Conservation (phyloP, 805 yeast species). For the Torulaspora franciscae region DNA sequence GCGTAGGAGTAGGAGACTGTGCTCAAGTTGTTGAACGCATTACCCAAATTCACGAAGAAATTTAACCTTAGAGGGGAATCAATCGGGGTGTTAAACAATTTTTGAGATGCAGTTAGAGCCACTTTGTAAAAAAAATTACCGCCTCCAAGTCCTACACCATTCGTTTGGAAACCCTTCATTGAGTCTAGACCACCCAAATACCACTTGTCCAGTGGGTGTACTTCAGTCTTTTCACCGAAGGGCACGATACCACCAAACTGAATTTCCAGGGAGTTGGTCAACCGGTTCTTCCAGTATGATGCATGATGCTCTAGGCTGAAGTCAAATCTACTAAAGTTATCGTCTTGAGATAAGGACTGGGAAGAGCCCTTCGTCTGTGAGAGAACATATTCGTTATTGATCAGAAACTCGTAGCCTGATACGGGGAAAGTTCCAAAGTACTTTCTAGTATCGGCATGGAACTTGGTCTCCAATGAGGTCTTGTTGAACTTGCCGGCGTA, state of each 20-base stretch:
- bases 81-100: conserved; percentile 46
- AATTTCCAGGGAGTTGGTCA: conserved; percentile 46
- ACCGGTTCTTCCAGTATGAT: conserved; percentile 41
- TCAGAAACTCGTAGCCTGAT: conserved; percentile 40
- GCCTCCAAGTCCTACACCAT: conserved; percentile 57
- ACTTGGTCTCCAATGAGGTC: conserved; percentile 42
- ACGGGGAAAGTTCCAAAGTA: conserved; percentile 42
- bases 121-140: conserved; percentile 50
- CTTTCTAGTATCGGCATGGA: conserved; percentile 42
- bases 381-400: conserved; percentile 46
- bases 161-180: conserved; percentile 59
- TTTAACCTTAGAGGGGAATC: conserved; percentile 55
- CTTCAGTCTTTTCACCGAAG: conserved; percentile 26
- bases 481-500: conserved; percentile 55
- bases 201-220: conserved; percentile 67
- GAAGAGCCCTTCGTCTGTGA: conserved; percentile 31
- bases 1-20: conserved; percentile 31
- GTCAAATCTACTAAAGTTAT: conserved; percentile 32
- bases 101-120: conserved; percentile 48
- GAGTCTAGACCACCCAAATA: conserved; percentile 64
- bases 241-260: conserved; percentile 50
- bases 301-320: conserved; percentile 29
- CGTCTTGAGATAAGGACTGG: conserved; percentile 24
- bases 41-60: conserved; percentile 56
- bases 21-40: conserved; percentile 29